Percentiles rank a stretch among this genome's conserved stretches.
phyloP scores from a whole-genome alignment of 345 rosid genomes.

The Brassica cretica region DNA sequence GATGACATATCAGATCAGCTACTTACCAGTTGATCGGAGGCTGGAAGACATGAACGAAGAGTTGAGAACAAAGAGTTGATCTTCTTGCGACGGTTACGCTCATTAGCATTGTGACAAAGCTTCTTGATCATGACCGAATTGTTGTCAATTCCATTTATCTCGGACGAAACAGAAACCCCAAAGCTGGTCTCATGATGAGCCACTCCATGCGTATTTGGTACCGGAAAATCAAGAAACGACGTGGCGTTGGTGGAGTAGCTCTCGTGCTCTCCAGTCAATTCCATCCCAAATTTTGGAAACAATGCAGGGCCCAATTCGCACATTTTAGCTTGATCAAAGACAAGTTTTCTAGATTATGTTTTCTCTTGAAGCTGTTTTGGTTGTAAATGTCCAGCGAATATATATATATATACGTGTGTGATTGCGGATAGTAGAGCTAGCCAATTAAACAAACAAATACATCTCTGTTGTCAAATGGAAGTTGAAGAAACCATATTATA shows the following conservation, averaged over 20 bases:
- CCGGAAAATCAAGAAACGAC: not conserved
- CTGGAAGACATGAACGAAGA: not conserved
- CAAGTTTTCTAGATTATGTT: not conserved
- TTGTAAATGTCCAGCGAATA: not conserved
- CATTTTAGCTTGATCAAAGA: not conserved
- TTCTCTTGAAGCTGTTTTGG: not conserved
- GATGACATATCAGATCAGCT: not conserved
- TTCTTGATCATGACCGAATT: not conserved
- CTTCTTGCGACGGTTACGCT: not conserved
- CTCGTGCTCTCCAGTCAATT: not conserved
- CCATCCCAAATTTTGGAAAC: not conserved
- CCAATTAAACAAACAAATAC: not conserved
- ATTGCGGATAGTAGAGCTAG: not conserved
- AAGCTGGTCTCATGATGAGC: conserved; percentile 2
- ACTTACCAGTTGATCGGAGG: not conserved
- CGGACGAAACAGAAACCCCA: not conserved
- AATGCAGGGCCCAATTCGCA: not conserved
- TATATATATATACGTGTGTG: not conserved
- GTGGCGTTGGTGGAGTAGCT: not conserved
- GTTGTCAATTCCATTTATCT: not conserved
- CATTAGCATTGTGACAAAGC: conserved; percentile 1
- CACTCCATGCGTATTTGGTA: not conserved
- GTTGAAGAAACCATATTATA: not conserved
- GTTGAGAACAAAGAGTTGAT: not conserved
- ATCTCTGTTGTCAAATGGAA: not conserved